These are phyloP conservation scores for Sparassis latifolia DNA, from an alignment of 1,284 basidiomycete species.

Conservation along the genomic window DNA sequence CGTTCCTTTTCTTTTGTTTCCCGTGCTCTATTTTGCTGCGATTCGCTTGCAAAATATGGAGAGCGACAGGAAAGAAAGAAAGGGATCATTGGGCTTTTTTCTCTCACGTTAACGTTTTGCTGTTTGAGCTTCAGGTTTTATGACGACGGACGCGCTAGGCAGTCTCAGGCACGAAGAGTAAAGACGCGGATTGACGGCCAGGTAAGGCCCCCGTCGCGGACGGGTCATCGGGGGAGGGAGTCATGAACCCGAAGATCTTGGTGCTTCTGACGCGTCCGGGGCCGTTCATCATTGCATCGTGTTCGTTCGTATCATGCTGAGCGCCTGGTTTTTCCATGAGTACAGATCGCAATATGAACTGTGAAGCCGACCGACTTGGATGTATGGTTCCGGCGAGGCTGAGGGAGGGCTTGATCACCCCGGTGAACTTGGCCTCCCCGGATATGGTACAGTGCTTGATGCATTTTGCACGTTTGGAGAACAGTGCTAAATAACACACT, in stretches of 20 bases:
- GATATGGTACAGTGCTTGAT: neutral
- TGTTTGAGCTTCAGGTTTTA: neutral
- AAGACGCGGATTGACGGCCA: neutral
- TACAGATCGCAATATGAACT: neutral
- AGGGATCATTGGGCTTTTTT: neutral
- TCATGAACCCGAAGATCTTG: conserved; percentile 6
- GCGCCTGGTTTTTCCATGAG: neutral
- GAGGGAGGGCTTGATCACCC: conserved; percentile 7
- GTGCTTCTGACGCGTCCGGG: neutral
- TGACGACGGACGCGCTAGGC: neutral
- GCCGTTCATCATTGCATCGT: neutral
- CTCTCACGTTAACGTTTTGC: neutral
- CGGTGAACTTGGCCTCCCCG: conserved; percentile 1
- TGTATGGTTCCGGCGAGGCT: neutral
- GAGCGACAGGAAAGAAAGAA: neutral
- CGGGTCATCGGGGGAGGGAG: conserved; percentile 4
- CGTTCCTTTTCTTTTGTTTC: neutral
- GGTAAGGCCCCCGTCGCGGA: conserved; percentile 5
- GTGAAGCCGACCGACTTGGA: neutral
- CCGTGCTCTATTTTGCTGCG: neutral
- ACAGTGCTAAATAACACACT: neutral
- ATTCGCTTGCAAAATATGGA: neutral
- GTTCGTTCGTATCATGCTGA: neutral
- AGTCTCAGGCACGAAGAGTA: neutral
- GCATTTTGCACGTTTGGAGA: neutral